A percentile compares a stretch with the other conserved stretches of the same genome.
These are phyloP conservation scores for Pseudozyma pruni DNA, from an alignment of 1,284 basidiomycete species.

Conservation along the genomic window DNA sequence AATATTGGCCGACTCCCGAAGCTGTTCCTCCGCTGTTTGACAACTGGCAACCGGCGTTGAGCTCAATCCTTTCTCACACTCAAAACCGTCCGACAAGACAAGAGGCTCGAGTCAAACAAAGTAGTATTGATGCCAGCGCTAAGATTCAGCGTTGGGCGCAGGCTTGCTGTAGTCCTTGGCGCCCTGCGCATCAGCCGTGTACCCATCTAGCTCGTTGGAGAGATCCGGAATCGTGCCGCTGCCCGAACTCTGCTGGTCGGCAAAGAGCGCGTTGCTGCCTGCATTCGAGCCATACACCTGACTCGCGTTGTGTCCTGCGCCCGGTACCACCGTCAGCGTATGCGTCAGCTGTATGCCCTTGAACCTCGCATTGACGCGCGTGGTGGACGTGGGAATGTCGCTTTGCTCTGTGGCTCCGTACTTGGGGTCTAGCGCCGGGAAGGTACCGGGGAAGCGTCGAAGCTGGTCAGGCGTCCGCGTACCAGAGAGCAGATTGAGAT, in stretches of 20 bases:
- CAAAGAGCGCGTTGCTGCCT: constrained; percentile 62
- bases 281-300: constrained; percentile 50
- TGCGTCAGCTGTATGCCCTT: constrained; percentile 36
- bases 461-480: constrained; percentile 4
- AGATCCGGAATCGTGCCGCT: constrained; percentile 15
- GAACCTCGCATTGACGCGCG: constrained; percentile 10
- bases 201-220: constrained; percentile 19
- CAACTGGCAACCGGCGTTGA: background rate
- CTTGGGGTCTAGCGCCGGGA: constrained; percentile 35
- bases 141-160: background rate
- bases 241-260: constrained; percentile 12
- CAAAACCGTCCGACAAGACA: no score
- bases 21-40: background rate
- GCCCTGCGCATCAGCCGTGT: constrained; percentile 22
- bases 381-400: constrained; percentile 28
- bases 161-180: constrained; percentile 11
- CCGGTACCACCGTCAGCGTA: constrained; percentile 49
- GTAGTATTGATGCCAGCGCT: no score
- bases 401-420: constrained; percentile 8
- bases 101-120: no score
- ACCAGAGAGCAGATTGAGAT: constrained; percentile 51
- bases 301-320: constrained; percentile 57
- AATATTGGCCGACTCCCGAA: constrained; percentile 6
- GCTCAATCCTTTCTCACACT: no score
- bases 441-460: constrained; percentile 44